Base-by-base conservation (phyloP, 306 rosid genomes). In the Castanea sativa region DNA sequence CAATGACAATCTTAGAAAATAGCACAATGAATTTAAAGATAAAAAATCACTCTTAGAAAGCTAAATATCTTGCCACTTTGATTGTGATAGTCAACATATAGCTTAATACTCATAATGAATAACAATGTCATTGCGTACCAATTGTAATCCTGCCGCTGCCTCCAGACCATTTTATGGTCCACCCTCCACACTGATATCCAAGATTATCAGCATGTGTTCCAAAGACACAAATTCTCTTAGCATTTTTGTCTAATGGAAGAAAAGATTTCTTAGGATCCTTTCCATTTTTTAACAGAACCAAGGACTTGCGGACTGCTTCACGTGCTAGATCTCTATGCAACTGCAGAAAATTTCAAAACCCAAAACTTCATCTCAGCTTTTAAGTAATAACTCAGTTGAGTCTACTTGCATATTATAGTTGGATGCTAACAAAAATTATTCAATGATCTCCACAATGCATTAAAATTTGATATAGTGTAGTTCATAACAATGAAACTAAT, bases 121-220 rank as follows among this genome's bases (percentile, higher is more conserved):
- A 67, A 61, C 45, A 65, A 71, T 71, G 75, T 18, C 35, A 67
- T 45, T 68, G 55, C 88, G 52, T 92, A 92, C 97, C 97, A 56
- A 88, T 45, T 13, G 97, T 92, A 52, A 88, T 90, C 79, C 84
- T 83, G 63, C 97, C 97, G n/a, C 87, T 80, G 10, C 63, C 6
- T 71, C 97, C 98, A 76, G 72, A 38, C 97, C 93, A 90, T n/a
- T 89, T 82, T 55, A 56, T 79, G 1, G 97, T 92, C 97, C 98
- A 92, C 75, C 97, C 97, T 69, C 98, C 97, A 71, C 98, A 91
- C 76, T 92, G 98, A 83, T 61, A 92, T 61, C 97, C 98, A 55
- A 94, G 90, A 87, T 94, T 78, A 86, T 92, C 93, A 0, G 92
- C 94, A 35, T 94, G 98, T 21, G 89, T 89, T 82, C 98, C 98